These are phyloP conservation scores for Condylostoma magnum DNA, from an alignment of 169 alveolate genomes.

Conservation along the genomic window DNA sequence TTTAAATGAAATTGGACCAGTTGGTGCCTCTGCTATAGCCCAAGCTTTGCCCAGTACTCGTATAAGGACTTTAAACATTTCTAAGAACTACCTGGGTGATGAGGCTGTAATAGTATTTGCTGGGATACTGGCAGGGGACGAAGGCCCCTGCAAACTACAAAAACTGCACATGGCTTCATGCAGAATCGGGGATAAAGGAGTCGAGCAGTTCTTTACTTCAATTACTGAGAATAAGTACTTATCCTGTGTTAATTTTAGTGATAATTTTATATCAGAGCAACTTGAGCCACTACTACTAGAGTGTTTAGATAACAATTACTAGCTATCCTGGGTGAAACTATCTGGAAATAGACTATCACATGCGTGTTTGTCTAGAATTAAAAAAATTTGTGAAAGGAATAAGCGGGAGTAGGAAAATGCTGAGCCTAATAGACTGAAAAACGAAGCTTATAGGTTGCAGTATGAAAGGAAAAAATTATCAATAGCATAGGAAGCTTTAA, in stretches of 20 bases:
- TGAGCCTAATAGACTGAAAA: constrained; percentile 79
- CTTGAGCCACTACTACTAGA: constrained; percentile 76
- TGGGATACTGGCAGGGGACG: constrained; percentile 48
- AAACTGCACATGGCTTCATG: constrained; percentile 74
- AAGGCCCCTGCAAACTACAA: constrained; percentile 45
- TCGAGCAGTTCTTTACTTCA: constrained; percentile 43
- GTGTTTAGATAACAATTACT: constrained; percentile 74
- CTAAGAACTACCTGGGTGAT: constrained; percentile 80
- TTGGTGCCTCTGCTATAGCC: constrained; percentile 70
- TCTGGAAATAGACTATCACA: constrained; percentile 78
- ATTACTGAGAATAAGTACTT: constrained; percentile 33
- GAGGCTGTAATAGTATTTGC: constrained; percentile 72
- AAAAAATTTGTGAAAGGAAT: constrained; percentile 74
- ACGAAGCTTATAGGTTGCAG: constrained; percentile 74
- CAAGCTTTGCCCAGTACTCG: constrained; percentile 65
- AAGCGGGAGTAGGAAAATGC: constrained; percentile 68
- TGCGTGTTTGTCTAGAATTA: constrained; percentile 69
- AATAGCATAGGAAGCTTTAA: constrained; percentile 61
- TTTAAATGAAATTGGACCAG: constrained; percentile 75
- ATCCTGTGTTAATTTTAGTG: constrained; percentile 66
- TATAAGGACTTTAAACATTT: constrained; percentile 52
- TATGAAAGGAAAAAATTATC: constrained; percentile 78
- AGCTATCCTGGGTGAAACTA: constrained; percentile 60
- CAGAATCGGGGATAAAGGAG: constrained; percentile 73
- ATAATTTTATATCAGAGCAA: constrained; percentile 82